Evolutionary conservation across 768 basidiomycete species (phyloP).

Genomic region (Lactarius tabidus): DNA sequence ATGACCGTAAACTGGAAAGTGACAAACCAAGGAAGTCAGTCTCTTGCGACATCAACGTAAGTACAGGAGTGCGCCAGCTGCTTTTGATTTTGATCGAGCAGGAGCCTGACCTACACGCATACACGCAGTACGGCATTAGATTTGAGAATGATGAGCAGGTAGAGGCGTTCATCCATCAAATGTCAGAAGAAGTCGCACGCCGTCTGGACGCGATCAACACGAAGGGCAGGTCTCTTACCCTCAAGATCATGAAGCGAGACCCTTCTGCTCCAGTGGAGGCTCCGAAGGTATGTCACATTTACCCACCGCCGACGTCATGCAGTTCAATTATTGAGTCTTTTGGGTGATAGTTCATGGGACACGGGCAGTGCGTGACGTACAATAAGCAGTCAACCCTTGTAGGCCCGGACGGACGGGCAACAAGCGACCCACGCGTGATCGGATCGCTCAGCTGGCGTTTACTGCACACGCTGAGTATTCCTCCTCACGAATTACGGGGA

Average conservation of each 20-base stretch:
- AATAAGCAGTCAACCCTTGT: constrained; percentile 66
- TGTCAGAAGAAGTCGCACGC: constrained; percentile 73
- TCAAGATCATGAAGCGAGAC: constrained; percentile 88
- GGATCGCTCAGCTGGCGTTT: constrained; percentile 75
- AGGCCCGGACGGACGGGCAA: constrained; percentile 60
- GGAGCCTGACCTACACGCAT: constrained; percentile 2
- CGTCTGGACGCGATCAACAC: constrained; percentile 65
- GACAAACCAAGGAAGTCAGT: constrained; percentile 88
- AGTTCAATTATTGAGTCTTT: constrained; percentile 7
- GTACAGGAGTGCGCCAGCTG: constrained; percentile 32
- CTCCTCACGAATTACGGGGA: constrained; percentile 84
- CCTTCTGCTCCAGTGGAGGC: constrained; percentile 83
- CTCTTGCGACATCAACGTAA: constrained; percentile 90
- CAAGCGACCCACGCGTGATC: constrained; percentile 67
- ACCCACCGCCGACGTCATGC: not conserved
- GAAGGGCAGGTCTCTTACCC: constrained; percentile 69
- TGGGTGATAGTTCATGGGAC: constrained; percentile 76
- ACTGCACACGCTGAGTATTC: constrained; percentile 67
- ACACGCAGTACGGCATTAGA: constrained; percentile 83
- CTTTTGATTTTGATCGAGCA: constrained; percentile 14
- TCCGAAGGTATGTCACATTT: constrained; percentile 62
- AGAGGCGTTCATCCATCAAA: constrained; percentile 67
- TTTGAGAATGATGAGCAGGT: constrained; percentile 83
- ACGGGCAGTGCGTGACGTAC: constrained; percentile 79
- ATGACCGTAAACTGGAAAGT: constrained; percentile 72